Base-by-base conservation (phyloP, 352 stramenopile genomes). In the Pythium dissotocum region DNA sequence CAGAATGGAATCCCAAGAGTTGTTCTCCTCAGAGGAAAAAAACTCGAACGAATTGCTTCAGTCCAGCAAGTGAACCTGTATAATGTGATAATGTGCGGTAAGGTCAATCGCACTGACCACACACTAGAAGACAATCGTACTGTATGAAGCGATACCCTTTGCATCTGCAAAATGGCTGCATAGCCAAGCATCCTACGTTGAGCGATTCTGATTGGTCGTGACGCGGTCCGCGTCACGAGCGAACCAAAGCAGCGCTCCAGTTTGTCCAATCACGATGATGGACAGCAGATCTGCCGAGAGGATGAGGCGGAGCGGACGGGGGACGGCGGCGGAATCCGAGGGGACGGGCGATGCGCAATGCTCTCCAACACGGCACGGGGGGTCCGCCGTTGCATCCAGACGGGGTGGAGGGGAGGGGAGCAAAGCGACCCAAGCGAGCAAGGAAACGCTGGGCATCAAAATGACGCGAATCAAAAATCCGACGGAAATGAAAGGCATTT, bases 261-360 rank as follows among this genome's bases (percentile, higher is more conserved):
- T 70, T 70, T 70, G 64, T 44, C 64, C 64, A 70, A 70, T 65
- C 64, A 70, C 8, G 56, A 65, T 64, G 63, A 70, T 70, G 63
- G 55, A 70, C 56, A 24, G 35, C 30, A 48, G 16, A 4, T 21
- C 16, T n/a, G 6, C 6, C 26, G 42, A 51, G 42, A 8, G 30
- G 51, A 57, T 33, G 51, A 57, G 51, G 51, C 28, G 18, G 59
- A 54, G 52, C 61, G 30, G 44, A 49, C 60, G 46, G 61, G 38
- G 30, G 46, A 14, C 32, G 24, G 12, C 21, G 51, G 28, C 16
- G 44, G 9, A 38, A 61, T 35, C 58, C 12, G 58, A 63, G 48
- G 48, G 51, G 52, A 67, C 51, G 51, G 21, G n/a, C 51, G 51
- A 57, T 67, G 61, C 51, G 61, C 44, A 55, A 49, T 18, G 30